Evolutionary conservation across 306 rosid genomes (phyloP), one percentile per base, ranked within the genome.

Genomic region (Glycine tomentella): DNA sequence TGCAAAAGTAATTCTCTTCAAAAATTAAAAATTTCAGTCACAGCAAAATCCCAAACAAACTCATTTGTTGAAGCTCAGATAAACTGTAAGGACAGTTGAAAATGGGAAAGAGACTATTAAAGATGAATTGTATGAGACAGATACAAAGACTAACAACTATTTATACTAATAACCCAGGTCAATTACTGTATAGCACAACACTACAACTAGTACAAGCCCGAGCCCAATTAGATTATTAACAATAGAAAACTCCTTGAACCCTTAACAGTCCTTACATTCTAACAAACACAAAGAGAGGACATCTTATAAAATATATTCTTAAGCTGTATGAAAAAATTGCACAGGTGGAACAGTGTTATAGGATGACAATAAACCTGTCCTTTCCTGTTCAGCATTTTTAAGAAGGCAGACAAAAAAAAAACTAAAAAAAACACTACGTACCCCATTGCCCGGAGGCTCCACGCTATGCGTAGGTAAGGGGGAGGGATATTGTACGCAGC

Each of bases 371-470:
- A 16, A 14, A 61, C 56, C 40, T 0, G 10, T 12, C 36, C 86
- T 77, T 50, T 69, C 48, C 38, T 46, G 57, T 52, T 72, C 69
- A 83, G 55, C 36, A 3, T 78, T 40, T 80, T 74, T n/a, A 45
- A 51, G 64, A 44, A 13, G 36, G 48, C 45, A 53, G 65, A 70
- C 45, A 72, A 76, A 69, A 67, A 15, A 12, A 31, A 74, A n/a
- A n/a, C n/a, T n/a, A n/a, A n/a, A n/a, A n/a, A n/a, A n/a, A n/a
- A n/a, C n/a, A n/a, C n/a, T n/a, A n/a, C n/a, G n/a, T n/a, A n/a
- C n/a, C n/a, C n/a, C n/a, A n/a, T n/a, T n/a, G n/a, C n/a, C n/a
- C n/a, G n/a, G n/a, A n/a, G n/a, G n/a, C n/a, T n/a, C n/a, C n/a
- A n/a, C n/a, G n/a, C n/a, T n/a, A n/a, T n/a, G n/a, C n/a, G n/a